A percentile compares a stretch with the other conserved stretches of the same genome.
Evolutionary conservation across 2,329 filamentous ascomycete genomes (phyloP).

Genomic region (Monilinia vaccinii-corymbosi): DNA sequence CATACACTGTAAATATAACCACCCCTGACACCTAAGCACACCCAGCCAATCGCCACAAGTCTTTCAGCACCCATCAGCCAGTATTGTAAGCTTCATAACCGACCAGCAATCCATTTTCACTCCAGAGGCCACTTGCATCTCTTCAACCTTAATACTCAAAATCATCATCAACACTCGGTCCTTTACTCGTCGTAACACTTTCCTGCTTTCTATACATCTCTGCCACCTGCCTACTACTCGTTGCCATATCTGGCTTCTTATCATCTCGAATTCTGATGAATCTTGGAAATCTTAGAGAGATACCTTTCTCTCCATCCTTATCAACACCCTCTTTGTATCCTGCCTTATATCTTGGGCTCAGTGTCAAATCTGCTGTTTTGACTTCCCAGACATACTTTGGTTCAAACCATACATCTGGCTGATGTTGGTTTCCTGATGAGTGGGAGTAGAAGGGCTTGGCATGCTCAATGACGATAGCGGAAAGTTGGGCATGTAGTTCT

Average conservation of each 20-base stretch:
- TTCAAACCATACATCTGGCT: conserved; percentile 98
- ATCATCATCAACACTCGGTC: conserved; percentile 83
- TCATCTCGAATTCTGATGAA: conserved; percentile 91
- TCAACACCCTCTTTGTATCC: conserved; percentile 74
- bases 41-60: not conserved
- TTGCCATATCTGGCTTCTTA: conserved; percentile 91
- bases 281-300: conserved; percentile 82
- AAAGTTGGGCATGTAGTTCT: conserved; percentile 69
- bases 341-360: conserved; percentile 90
- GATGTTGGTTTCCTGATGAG: conserved; percentile 74
- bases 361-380: conserved; percentile 88
- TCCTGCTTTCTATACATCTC: conserved; percentile 98
- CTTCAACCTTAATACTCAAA: conserved; percentile 69
- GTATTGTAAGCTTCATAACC: not conserved
- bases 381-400: conserved; percentile 94
- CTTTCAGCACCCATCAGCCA: not conserved
- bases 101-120: not conserved
- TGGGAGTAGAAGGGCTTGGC: conserved; percentile 94
- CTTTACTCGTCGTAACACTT: conserved; percentile 72
- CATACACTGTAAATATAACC: not conserved
- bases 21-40: not conserved
- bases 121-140: not conserved
- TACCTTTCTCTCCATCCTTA: conserved; percentile 61
- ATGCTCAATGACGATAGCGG: conserved; percentile 70
- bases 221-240: conserved; percentile 72